These are phyloP conservation scores for Sporothrix variecibatus DNA, from an alignment of 2,329 filamentous ascomycete genomes.

Conservation along the genomic window DNA sequence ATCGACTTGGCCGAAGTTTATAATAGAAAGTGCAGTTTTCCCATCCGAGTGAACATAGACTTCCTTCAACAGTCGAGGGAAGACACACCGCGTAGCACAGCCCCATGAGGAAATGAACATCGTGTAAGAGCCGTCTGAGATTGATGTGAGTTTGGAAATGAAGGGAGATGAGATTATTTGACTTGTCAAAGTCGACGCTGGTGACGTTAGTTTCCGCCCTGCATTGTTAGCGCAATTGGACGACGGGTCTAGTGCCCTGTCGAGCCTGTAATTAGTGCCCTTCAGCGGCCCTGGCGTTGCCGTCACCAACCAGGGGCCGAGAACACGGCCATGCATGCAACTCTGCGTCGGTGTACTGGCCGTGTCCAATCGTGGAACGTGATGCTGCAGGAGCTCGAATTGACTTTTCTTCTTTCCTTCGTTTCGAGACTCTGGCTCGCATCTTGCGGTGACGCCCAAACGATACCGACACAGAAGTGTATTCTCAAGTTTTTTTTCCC, in stretches of 20 bases:
- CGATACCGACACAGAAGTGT: background rate
- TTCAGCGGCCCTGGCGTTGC: background rate
- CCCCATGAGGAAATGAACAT: background rate
- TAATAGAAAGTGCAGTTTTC: background rate
- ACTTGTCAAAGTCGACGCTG: background rate
- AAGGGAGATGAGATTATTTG: background rate
- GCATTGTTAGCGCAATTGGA: background rate
- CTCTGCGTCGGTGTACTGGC: background rate
- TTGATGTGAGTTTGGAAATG: background rate
- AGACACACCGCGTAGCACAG: background rate
- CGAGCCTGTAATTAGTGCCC: background rate
- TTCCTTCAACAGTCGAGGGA: too few relatives aligned
- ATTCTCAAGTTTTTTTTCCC: background rate
- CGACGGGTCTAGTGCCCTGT: background rate
- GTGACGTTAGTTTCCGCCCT: background rate
- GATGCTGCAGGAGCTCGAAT: background rate
- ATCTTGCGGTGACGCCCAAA: slow-evolving; percentile 18
- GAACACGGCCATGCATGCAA: background rate
- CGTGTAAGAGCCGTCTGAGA: background rate
- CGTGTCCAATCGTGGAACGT: slow-evolving; percentile 2
- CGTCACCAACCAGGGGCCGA: slow-evolving; percentile 13
- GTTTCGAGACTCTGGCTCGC: background rate
- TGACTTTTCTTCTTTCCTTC: background rate
- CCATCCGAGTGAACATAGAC: background rate
- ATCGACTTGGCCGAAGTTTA: background rate